phyloP scores from a whole-genome alignment of 805 yeast species.

The Candida palmyrensis region DNA sequence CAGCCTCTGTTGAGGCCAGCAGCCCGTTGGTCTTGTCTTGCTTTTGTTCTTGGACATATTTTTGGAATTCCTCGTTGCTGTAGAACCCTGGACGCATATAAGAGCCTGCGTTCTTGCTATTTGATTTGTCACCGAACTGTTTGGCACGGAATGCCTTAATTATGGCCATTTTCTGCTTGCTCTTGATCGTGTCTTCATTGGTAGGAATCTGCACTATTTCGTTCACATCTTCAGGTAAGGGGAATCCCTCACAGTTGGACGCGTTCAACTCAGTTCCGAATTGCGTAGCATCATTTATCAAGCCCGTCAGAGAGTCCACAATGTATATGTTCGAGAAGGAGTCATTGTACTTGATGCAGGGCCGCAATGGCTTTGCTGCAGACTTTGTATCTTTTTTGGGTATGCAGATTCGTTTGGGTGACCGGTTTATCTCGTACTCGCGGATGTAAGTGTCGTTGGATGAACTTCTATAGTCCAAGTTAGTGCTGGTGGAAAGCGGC shows the following conservation, averaged over 20 bases:
- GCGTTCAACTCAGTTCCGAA: slow-evolving; percentile 68
- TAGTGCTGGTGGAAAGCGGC: slow-evolving; percentile 18
- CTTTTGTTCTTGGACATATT: too few relatives aligned
- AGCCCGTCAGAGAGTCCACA: slow-evolving; percentile 60
- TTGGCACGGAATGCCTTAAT: slow-evolving; percentile 28
- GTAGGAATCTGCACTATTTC: slow-evolving; percentile 60
- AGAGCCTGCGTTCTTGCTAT: slow-evolving; percentile 1
- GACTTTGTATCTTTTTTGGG: slow-evolving; percentile 28
- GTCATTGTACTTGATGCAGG: slow-evolving; percentile 23
- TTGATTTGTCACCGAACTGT: slow-evolving; percentile 1
- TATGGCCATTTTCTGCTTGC: slow-evolving; percentile 33
- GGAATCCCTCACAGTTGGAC: slow-evolving; percentile 56
- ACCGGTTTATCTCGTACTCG: slow-evolving; percentile 8
- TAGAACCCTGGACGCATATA: slow-evolving; percentile 24
- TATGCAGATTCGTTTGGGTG: slow-evolving; percentile 40
- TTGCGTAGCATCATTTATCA: slow-evolving; percentile 57
- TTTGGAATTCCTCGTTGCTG: slow-evolving; percentile 21
- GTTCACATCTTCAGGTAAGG: slow-evolving; percentile 51
- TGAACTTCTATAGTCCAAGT: slow-evolving; percentile 8
- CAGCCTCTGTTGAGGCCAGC: too few relatives aligned
- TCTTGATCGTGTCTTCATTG: slow-evolving; percentile 20
- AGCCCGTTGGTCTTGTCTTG: too few relatives aligned
- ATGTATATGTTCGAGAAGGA: slow-evolving; percentile 34
- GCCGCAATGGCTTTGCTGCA: slow-evolving; percentile 20
- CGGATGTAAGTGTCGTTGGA: neutral